Evolutionary conservation across 768 basidiomycete genomes (phyloP).

Genomic region (Goffeauzyma gilvescens): DNA sequence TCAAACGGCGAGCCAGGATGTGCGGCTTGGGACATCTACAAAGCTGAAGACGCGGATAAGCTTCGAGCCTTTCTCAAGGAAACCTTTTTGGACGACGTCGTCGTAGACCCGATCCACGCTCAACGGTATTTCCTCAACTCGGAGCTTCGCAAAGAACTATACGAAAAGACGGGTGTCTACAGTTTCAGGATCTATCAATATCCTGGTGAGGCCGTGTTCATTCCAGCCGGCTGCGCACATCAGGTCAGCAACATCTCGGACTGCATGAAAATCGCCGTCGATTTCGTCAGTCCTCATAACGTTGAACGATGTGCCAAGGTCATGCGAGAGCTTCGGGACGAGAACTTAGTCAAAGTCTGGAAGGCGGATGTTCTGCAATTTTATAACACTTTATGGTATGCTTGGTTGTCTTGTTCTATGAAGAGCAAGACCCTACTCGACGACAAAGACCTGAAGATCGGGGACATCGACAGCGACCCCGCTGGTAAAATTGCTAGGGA

Average conservation of each 20-base stretch:
- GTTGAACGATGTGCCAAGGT: conserved; percentile 65
- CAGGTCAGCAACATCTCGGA: conserved; percentile 85
- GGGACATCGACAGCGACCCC: too few relatives aligned
- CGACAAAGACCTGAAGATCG: too few relatives aligned
- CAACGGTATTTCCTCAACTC: conserved; percentile 73
- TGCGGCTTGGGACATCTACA: conserved; percentile 83
- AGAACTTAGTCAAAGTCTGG: conserved; percentile 75
- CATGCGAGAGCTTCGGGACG: conserved; percentile 71
- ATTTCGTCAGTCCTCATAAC: conserved; percentile 78
- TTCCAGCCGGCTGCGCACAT: conserved; percentile 50
- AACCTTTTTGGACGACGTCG: too few relatives aligned
- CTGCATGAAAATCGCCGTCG: conserved; percentile 84
- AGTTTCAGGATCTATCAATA: conserved; percentile 73
- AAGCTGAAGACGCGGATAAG: conserved; percentile 58
- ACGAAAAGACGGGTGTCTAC: conserved; percentile 47
- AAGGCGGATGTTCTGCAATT: conserved; percentile 86
- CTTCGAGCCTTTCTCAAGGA: conserved; percentile 55
- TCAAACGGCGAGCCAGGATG: conserved; percentile 47
- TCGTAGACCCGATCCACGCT: conserved; percentile 87
- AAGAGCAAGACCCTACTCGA: too few relatives aligned
- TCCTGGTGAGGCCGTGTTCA: conserved; percentile 77
- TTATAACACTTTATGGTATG: conserved; percentile 81
- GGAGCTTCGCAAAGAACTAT: conserved; percentile 47
- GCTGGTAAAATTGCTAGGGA: too few relatives aligned
- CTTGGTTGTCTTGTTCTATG: too few relatives aligned